Evolutionary conservation across 805 yeast genomes (phyloP), one percentile per base, ranked within the genome.

Genomic region (Sugiyamaella smithiae): DNA sequence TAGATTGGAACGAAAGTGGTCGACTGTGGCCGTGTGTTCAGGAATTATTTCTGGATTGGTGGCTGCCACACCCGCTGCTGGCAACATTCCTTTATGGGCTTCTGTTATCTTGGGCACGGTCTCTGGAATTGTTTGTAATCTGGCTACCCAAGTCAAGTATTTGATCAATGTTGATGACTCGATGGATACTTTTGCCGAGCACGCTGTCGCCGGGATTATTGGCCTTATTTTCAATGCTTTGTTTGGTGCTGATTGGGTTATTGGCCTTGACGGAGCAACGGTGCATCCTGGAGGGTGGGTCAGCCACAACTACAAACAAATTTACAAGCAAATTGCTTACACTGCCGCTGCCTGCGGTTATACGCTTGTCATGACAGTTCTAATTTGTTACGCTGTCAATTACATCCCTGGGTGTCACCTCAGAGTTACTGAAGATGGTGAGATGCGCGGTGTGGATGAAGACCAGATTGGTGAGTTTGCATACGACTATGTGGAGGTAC

Each of bases 401-500:
- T 76, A 74, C 54, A 83, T 88, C 25, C 99, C 98, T 5, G 90
- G 89, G 12, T 76, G 88, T 59, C 75, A 82, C 45, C 72, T 93
- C 60, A 78, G 97, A 63, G 88, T 88, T 4, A 75, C 80, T 53
- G 95, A 86, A 66, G 82, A 84, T 28, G 96, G 84, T 19, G 99
- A 91, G 67, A 87, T 84, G 55, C 73, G 74, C 26, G 99, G 99
- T 50, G 78, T 90, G 71, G 99, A 91, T 67, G 97, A 90, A 67
- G 96, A 88, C 69, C 97, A 91, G 70, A 87, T 91, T 58, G 99
- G 98, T 45, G 99, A 91, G 69, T 91, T 90, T 69, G 98, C 98
- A n/a, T 91, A 91, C 67, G 98, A 91, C 68, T 91, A 89, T 64
- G 97, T 91, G 50, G 99, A 91, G 72, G 95, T 91, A 11, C 81